These are phyloP conservation scores for Heliocybe sulcata DNA, from an alignment of 1,284 basidiomycete species.

Conservation along the genomic window DNA sequence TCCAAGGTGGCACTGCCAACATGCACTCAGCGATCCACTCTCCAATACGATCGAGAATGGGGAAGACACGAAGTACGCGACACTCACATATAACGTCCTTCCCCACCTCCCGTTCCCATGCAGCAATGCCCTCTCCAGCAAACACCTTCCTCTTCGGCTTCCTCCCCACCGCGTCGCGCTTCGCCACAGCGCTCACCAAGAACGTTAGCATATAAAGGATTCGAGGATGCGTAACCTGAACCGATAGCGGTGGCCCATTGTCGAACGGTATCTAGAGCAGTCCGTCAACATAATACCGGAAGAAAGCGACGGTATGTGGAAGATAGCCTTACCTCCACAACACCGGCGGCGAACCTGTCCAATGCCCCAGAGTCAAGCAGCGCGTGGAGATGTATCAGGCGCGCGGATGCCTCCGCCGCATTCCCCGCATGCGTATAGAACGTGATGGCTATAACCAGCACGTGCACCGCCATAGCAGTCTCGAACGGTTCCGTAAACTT, in stretches of 20 bases:
- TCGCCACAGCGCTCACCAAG: conserved; percentile 55
- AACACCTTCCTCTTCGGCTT: conserved; percentile 67
- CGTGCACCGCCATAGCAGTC: conserved; percentile 37
- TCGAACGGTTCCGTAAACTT: conserved; percentile 32
- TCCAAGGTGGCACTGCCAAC: conserved; percentile 36
- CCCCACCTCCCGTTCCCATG: conserved; percentile 38
- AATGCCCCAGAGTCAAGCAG: conserved; percentile 52
- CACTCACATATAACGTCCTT: conserved; percentile 28
- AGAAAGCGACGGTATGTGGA: background rate
- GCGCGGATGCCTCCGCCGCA: conserved; percentile 31
- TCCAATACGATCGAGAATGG: no score
- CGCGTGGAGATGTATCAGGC: conserved; percentile 51
- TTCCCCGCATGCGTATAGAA: conserved; percentile 52
- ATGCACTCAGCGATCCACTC: background rate
- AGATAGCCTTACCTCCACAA: conserved; percentile 33
- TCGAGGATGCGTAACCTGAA: conserved; percentile 62
- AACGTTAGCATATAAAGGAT: conserved; percentile 56
- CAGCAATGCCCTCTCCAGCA: conserved; percentile 51
- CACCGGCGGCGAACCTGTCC: conserved; percentile 38
- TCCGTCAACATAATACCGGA: conserved; percentile 3
- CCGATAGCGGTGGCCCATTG: conserved; percentile 33
- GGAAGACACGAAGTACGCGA: background rate
- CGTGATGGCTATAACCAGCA: conserved; percentile 49
- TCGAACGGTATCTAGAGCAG: conserved; percentile 24
- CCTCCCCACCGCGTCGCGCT: conserved; percentile 64